Conservation (phyloP, 306 rosid species). For the Casuarina equisetifolia region DNA sequence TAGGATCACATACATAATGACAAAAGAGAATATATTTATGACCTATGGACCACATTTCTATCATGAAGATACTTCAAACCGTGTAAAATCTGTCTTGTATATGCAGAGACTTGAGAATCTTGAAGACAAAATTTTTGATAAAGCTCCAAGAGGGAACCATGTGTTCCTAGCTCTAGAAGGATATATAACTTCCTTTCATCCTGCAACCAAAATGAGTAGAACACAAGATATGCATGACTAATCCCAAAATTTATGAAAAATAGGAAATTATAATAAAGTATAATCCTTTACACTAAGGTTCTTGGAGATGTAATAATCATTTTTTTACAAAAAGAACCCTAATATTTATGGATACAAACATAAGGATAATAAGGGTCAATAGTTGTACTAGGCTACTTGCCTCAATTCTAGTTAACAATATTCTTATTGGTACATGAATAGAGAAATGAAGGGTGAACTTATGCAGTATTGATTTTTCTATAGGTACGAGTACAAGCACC, state of each 20-base stretch:
- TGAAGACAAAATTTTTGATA: slow-evolving; percentile 57
- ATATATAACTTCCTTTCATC: slow-evolving; percentile 76
- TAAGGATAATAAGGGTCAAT: no score
- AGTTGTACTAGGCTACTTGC: no score
- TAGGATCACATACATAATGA: slow-evolving; percentile 12
- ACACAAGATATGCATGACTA: slow-evolving; percentile 17
- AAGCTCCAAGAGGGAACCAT: slow-evolving; percentile 80
- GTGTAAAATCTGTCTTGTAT: slow-evolving; percentile 81
- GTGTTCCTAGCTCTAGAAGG: slow-evolving; percentile 83
- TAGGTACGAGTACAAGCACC: not conserved
- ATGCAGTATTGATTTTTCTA: not conserved
- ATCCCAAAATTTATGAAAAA: slow-evolving; percentile 8
- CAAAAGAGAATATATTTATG: slow-evolving; percentile 14
- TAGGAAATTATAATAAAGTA: slow-evolving; percentile 16
- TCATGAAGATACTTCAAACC: slow-evolving; percentile 98
- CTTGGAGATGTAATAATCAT: not conserved
- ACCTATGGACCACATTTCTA: slow-evolving; percentile 89
- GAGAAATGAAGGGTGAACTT: not conserved
- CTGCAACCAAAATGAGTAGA: slow-evolving; percentile 49
- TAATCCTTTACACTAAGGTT: not conserved
- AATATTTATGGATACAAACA: no score
- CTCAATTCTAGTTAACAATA: not conserved
- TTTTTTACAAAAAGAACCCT: no score
- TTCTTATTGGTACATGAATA: not conserved
- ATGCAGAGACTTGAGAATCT: slow-evolving; percentile 84